Evolutionary conservation across 2,329 filamentous ascomycete species (phyloP).

Genomic region (Talaromyces sp.): DNA sequence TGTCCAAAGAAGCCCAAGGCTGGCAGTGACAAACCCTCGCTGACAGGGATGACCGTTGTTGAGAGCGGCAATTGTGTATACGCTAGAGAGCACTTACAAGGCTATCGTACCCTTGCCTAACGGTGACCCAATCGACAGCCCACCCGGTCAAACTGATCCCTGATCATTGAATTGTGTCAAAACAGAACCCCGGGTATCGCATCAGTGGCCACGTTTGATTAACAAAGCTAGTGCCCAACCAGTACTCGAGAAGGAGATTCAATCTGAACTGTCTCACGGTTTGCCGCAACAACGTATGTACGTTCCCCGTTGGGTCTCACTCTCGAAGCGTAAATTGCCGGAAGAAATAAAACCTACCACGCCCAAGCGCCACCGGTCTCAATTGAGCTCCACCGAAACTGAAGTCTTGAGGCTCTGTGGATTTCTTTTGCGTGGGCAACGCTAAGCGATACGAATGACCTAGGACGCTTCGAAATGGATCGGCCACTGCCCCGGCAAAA

Average conservation of each 20-base stretch:
- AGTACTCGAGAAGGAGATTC: constrained; percentile 6
- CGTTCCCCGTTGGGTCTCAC: neutral
- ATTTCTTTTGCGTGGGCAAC: neutral
- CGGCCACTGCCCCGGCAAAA: constrained; percentile 3
- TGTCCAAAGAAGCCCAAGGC: neutral
- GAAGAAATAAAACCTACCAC: neutral
- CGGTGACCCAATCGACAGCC: neutral
- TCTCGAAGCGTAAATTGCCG: neutral
- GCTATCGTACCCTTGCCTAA: neutral
- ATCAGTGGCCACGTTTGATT: neutral
- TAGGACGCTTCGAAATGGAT: neutral
- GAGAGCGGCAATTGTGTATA: neutral
- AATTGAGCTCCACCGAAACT: neutral
- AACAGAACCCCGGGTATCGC: neutral
- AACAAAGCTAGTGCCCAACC: constrained; percentile 1
- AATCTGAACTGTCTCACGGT: neutral
- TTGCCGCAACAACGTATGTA: neutral
- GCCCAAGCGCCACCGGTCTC: constrained; percentile 7
- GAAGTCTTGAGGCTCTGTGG: constrained; percentile 12
- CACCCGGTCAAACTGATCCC: neutral
- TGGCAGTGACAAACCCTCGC: neutral
- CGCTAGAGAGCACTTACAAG: neutral
- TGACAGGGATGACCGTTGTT: constrained; percentile 9
- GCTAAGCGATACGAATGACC: neutral
- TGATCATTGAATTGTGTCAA: neutral